phyloP scores from a whole-genome alignment of 768 basidiomycete genomes.

The Roridomyces roridus region DNA sequence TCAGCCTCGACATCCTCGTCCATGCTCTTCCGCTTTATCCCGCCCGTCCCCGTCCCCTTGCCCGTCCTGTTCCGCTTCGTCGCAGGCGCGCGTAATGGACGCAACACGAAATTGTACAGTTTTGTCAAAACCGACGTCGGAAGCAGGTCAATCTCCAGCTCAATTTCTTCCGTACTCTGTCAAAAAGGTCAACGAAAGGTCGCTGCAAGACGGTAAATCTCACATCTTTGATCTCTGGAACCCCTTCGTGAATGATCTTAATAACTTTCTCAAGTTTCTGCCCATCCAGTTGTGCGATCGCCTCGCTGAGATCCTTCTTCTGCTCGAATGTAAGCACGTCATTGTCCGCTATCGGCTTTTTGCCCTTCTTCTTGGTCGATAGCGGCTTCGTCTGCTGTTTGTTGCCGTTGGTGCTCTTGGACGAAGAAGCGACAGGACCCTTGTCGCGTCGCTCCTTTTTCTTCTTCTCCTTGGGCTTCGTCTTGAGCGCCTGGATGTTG shows the following conservation, averaged over 20 bases:
- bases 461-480: constrained; percentile 78
- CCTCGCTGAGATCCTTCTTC: constrained; percentile 98
- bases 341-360: constrained; percentile 75
- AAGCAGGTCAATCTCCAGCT: constrained; percentile 94
- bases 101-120: constrained; percentile 94
- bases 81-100: constrained; percentile 72
- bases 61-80: constrained; percentile 69
- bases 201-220: constrained; percentile 40
- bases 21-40: constrained; percentile 93
- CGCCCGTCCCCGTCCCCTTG: constrained; percentile 88
- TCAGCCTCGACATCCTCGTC: constrained; percentile 96
- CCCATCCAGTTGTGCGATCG: constrained; percentile 86
- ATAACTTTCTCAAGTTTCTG: constrained; percentile 88
- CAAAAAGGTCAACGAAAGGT: constrained; percentile 18
- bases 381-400: constrained; percentile 51
- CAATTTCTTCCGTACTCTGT: constrained; percentile 96
- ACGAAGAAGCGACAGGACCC: constrained; percentile 63
- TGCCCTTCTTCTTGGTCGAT: constrained; percentile 56
- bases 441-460: constrained; percentile 53
- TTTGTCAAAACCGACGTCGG: constrained; percentile 88
- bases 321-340: constrained; percentile 92
- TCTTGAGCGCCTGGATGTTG: constrained; percentile 64
- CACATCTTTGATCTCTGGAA: constrained; percentile 93
- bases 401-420: constrained; percentile 59
- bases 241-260: constrained; percentile 92